These are phyloP conservation scores for Xylariaceae sp. DNA, from an alignment of 2,329 filamentous ascomycete species.

Conservation along the genomic window DNA sequence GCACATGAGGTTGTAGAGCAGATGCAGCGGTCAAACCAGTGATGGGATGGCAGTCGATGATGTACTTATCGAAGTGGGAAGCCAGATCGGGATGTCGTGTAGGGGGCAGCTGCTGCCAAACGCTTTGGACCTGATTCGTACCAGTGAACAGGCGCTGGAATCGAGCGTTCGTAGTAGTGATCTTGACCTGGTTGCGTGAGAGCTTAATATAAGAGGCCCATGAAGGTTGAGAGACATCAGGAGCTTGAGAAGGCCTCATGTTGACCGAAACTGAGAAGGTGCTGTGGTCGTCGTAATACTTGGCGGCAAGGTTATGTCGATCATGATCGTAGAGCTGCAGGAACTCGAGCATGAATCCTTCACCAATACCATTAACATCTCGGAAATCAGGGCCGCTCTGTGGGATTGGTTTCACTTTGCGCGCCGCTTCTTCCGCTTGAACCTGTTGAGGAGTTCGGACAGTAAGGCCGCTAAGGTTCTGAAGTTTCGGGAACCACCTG, in stretches of 20 bases:
- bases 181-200: constrained; percentile 72
- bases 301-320: constrained; percentile 55
- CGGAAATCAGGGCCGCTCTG: constrained; percentile 64
- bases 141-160: constrained; percentile 65
- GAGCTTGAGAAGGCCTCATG: constrained; percentile 49
- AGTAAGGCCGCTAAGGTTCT: constrained; percentile 68
- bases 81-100: constrained; percentile 72
- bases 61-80: constrained; percentile 66
- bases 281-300: constrained; percentile 72
- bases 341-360: constrained; percentile 71
- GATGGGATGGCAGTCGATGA: constrained; percentile 76
- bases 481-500: constrained; percentile 78
- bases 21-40: constrained; percentile 67
- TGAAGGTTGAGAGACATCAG: constrained; percentile 37
- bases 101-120: constrained; percentile 66
- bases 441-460: constrained; percentile 71
- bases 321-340: constrained; percentile 71
- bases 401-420: constrained; percentile 55
- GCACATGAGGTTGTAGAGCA: constrained; percentile 58
- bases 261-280: constrained; percentile 75
- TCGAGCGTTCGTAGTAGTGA: constrained; percentile 56
- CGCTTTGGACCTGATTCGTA: constrained; percentile 56
- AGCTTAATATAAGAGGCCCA: constrained; percentile 75
- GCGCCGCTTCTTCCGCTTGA: constrained; percentile 46
- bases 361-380: constrained; percentile 70